Conservation (phyloP, 2,329 filamentous ascomycete genomes). For the Hysterium pulicare region DNA sequence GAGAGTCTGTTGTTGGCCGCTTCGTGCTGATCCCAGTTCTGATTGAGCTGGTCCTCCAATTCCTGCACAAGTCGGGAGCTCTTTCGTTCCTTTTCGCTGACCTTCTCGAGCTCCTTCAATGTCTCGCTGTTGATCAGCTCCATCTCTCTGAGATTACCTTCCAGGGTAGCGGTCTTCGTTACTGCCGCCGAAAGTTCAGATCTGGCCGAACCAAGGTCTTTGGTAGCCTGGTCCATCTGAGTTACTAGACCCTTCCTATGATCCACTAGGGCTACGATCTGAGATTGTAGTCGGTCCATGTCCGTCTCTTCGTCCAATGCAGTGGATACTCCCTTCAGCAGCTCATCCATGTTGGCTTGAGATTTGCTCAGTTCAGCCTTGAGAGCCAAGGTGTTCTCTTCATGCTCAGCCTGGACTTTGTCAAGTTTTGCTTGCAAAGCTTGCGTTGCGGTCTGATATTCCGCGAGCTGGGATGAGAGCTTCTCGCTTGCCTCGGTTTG, state of each 20-base stretch:
- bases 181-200: conserved; percentile 42
- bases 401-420: conserved; percentile 17
- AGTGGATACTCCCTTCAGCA: conserved; percentile 61
- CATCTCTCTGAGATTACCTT: conserved; percentile 44
- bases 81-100: conserved; percentile 73
- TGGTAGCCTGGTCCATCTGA: conserved; percentile 42
- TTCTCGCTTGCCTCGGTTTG: conserved; percentile 31
- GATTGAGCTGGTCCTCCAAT: conserved; percentile 92
- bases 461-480: conserved; percentile 30
- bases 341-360: conserved; percentile 56
- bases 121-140: conserved; percentile 52
- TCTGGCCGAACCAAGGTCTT: conserved; percentile 41
- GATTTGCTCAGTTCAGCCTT: conserved; percentile 59
- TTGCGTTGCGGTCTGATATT: conserved; percentile 28
- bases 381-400: conserved; percentile 39
- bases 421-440: conserved; percentile 31
- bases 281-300: conserved; percentile 38
- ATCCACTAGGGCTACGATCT: conserved; percentile 43
- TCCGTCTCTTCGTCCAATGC: conserved; percentile 62
- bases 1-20: conserved; percentile 81
- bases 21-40: conserved; percentile 91
- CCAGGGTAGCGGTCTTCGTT: conserved; percentile 38
- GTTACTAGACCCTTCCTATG: conserved; percentile 44
- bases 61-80: conserved; percentile 90
- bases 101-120: conserved; percentile 55